A percentile compares a stretch with the other conserved stretches of the same genome.
Conservation (phyloP, 208 protist species). For the Endotrypanum monterogeii region DNA sequence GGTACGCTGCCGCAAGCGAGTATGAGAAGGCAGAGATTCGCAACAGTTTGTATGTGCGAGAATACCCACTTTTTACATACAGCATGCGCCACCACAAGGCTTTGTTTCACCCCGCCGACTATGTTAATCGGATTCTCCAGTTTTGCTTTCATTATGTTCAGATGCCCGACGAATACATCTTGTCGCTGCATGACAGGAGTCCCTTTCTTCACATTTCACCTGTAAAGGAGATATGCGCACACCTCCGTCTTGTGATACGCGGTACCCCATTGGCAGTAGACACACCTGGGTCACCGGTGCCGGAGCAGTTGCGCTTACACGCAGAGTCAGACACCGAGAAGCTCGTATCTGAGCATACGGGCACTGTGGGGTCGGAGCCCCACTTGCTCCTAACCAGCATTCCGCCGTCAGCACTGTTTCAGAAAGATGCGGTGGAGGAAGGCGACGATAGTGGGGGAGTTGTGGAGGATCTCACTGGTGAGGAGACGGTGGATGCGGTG, state of each 20-base stretch:
- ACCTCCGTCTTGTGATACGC: slow-evolving; percentile 25
- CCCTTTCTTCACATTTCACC: slow-evolving; percentile 76
- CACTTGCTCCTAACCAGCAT: not conserved
- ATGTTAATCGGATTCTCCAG: slow-evolving; percentile 64
- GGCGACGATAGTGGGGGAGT: slow-evolving; percentile 10
- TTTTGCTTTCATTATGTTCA: slow-evolving; percentile 44
- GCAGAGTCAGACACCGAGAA: slow-evolving; percentile 16
- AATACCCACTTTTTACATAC: slow-evolving; percentile 45
- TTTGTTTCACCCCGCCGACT: slow-evolving; percentile 77
- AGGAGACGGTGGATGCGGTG: slow-evolving; percentile 68
- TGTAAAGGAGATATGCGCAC: slow-evolving; percentile 52
- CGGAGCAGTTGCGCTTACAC: slow-evolving; percentile 22
- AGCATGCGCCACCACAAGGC: slow-evolving; percentile 22
- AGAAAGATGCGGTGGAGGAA: slow-evolving; percentile 19
- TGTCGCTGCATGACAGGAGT: slow-evolving; percentile 20
- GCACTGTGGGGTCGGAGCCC: not conserved
- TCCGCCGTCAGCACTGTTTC: slow-evolving; percentile 10
- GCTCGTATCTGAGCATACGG: not conserved
- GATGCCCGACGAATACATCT: slow-evolving; percentile 22
- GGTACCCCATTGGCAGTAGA: slow-evolving; percentile 5
- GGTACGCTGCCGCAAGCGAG: slow-evolving; percentile 50
- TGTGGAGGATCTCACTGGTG: slow-evolving; percentile 55
- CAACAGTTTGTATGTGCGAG: slow-evolving; percentile 37
- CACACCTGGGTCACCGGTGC: not conserved
- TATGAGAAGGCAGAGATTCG: slow-evolving; percentile 47